phyloP scores from a whole-genome alignment of 352 stramenopile species.

The Phytopythium ostracodes region DNA sequence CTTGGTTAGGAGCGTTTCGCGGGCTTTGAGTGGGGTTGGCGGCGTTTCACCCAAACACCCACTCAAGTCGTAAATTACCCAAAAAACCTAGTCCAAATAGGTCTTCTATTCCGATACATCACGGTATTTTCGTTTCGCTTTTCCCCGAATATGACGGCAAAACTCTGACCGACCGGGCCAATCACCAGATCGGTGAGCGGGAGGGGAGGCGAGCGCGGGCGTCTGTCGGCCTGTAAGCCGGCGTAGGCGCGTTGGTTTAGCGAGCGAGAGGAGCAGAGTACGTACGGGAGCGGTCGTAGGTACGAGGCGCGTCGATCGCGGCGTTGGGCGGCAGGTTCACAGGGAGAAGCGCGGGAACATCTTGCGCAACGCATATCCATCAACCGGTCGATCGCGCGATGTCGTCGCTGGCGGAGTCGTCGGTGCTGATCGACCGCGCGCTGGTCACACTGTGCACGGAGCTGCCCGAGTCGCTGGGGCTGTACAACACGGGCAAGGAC shows the following conservation, averaged over 20 bases:
- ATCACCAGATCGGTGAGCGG: neutral
- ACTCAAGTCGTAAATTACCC: neutral
- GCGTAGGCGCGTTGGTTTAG: neutral
- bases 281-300: neutral
- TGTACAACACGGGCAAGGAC: slow-evolving; percentile 75
- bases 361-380: too few relatives aligned
- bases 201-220: neutral
- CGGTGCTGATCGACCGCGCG: slow-evolving; percentile 67
- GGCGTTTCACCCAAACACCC: neutral
- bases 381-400: slow-evolving; percentile 15
- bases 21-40: too few relatives aligned
- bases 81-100: too few relatives aligned
- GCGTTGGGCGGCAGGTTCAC: neutral
- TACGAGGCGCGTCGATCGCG: neutral
- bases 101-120: too few relatives aligned
- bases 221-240: neutral
- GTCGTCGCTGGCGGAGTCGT: slow-evolving; percentile 60
- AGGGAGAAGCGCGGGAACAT: too few relatives aligned
- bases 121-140: too few relatives aligned
- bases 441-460: slow-evolving; percentile 73
- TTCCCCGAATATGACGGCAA: neutral
- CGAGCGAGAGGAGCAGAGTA: neutral
- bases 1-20: too few relatives aligned
- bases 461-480: slow-evolving; percentile 70
- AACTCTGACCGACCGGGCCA: neutral